A percentile compares a stretch with the other conserved stretches of the same genome.
Evolutionary conservation across 73 alveolate species (phyloP).

Genomic region (Paramecium sonneborni): DNA sequence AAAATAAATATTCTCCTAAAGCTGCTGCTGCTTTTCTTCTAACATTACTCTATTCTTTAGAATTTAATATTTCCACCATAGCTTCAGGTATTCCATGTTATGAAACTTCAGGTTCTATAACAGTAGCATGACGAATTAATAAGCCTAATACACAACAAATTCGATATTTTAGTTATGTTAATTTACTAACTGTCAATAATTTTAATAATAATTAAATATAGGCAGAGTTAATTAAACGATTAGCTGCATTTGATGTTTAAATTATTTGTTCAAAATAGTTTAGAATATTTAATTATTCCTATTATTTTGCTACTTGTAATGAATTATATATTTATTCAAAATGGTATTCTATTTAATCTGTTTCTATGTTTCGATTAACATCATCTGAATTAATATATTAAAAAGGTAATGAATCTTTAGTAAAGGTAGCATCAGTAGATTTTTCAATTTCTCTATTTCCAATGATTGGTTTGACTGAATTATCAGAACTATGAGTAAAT

Average conservation of each 20-base stretch:
- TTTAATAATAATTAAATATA: constrained; percentile 80
- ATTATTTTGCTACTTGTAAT: constrained; percentile 71
- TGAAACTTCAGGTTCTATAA: constrained; percentile 87
- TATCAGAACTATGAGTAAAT: constrained; percentile 91
- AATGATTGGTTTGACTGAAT: constrained; percentile 95
- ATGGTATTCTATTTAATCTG: constrained; percentile 79
- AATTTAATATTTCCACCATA: not conserved
- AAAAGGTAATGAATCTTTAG: constrained; percentile 75
- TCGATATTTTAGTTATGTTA: constrained; percentile 81
- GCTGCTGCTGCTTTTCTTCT: constrained; percentile 96
- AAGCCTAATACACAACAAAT: constrained; percentile 92
- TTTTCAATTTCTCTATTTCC: constrained; percentile 96
- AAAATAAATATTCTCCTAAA: constrained; percentile 97
- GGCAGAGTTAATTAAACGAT: constrained; percentile 89
- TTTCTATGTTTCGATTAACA: constrained; percentile 75
- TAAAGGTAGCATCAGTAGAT: constrained; percentile 74
- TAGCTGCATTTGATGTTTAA: constrained; percentile 85
- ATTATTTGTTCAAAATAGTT: constrained; percentile 92
- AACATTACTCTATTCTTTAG: not conserved
- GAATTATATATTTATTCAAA: constrained; percentile 81
- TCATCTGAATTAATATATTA: constrained; percentile 87
- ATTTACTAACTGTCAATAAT: constrained; percentile 82
- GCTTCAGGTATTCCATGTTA: constrained; percentile 44
- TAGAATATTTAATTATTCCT: constrained; percentile 83
- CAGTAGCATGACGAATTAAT: constrained; percentile 95